These are phyloP conservation scores for Zopfochytrium polystomum DNA, from an alignment of 371 early-diverging fungal genomes.

Conservation along the genomic window DNA sequence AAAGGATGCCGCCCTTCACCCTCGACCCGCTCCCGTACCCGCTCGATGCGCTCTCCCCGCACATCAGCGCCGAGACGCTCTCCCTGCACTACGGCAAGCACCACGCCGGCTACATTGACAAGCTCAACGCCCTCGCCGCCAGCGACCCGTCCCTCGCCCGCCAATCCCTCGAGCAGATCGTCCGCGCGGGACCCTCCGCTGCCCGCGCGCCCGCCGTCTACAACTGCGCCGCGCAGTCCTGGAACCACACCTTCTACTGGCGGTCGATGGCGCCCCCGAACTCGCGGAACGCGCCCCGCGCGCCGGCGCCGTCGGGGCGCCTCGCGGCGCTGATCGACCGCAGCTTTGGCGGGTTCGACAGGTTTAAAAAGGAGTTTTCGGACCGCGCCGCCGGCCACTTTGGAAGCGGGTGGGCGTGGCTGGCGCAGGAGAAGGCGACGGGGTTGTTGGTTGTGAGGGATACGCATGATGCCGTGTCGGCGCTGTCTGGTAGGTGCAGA, in stretches of 20 bases:
- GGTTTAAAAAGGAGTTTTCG: constrained; percentile 32
- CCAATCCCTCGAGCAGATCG: constrained; percentile 19
- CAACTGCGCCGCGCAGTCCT: constrained; percentile 37
- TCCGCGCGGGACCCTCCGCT: constrained; percentile 14
- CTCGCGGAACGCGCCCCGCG: neutral
- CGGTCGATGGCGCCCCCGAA: constrained; percentile 19
- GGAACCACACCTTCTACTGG: constrained; percentile 37
- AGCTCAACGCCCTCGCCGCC: constrained; percentile 27
- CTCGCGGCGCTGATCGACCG: constrained; percentile 19
- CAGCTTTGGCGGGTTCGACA: constrained; percentile 32
- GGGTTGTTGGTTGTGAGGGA: constrained; percentile 36
- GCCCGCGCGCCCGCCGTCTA: constrained; percentile 29
- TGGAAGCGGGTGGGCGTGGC: too few relatives aligned
- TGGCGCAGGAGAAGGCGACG: constrained; percentile 29
- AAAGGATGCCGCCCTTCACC: constrained; percentile 3
- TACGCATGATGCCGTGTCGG: constrained; percentile 42
- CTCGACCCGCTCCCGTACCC: constrained; percentile 29
- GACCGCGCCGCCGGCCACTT: constrained; percentile 38
- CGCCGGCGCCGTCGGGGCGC: constrained; percentile 11
- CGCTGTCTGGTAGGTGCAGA: constrained; percentile 10
- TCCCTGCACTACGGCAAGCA: constrained; percentile 36
- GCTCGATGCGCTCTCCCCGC: constrained; percentile 27
- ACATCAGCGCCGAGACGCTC: constrained; percentile 30
- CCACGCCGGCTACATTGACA: constrained; percentile 36
- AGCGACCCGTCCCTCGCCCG: constrained; percentile 14